Evolutionary conservation across 345 rosid genomes (phyloP).

Genomic region (Clausena lansium): DNA sequence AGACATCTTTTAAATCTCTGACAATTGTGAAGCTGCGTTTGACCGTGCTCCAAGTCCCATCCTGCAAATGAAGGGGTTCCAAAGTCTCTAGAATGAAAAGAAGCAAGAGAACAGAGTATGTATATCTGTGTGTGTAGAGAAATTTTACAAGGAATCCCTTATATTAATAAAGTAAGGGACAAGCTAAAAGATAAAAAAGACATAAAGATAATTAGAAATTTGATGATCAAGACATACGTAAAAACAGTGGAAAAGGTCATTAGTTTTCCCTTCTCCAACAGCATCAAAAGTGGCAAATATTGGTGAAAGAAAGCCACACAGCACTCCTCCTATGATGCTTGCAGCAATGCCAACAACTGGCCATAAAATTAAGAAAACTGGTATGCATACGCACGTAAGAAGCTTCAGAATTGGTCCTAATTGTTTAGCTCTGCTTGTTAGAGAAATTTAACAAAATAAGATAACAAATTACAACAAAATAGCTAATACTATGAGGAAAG

Average conservation of each 20-base stretch:
- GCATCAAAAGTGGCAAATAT: slow-evolving; percentile 91
- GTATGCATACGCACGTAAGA: slow-evolving; percentile 59
- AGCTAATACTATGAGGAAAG: neutral
- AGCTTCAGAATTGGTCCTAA: slow-evolving; percentile 85
- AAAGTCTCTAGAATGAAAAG: slow-evolving; percentile 11
- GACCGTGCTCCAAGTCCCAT: slow-evolving; percentile 81
- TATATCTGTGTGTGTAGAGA: too few relatives aligned
- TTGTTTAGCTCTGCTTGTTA: slow-evolving; percentile 59
- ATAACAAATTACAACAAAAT: slow-evolving; percentile 9
- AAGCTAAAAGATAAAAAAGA: neutral
- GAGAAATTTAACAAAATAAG: slow-evolving; percentile 24
- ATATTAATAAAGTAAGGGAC: too few relatives aligned
- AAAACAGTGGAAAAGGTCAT: slow-evolving; percentile 64
- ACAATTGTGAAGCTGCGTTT: slow-evolving; percentile 60
- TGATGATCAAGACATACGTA: slow-evolving; percentile 46
- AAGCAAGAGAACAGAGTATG: neutral
- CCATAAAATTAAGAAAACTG: slow-evolving; percentile 54
- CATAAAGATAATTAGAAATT: neutral
- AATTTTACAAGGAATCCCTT: too few relatives aligned
- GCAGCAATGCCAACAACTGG: slow-evolving; percentile 57
- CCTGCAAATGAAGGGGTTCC: slow-evolving; percentile 41
- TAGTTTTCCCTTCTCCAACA: slow-evolving; percentile 82
- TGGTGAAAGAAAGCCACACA: slow-evolving; percentile 82
- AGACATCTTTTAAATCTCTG: slow-evolving; percentile 71
- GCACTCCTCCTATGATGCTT: slow-evolving; percentile 62